Percentiles rank a stretch among this genome's conserved stretches.
Evolutionary conservation across 1,139 yeast genomes (phyloP).

Genomic region (Candida albicans): DNA sequence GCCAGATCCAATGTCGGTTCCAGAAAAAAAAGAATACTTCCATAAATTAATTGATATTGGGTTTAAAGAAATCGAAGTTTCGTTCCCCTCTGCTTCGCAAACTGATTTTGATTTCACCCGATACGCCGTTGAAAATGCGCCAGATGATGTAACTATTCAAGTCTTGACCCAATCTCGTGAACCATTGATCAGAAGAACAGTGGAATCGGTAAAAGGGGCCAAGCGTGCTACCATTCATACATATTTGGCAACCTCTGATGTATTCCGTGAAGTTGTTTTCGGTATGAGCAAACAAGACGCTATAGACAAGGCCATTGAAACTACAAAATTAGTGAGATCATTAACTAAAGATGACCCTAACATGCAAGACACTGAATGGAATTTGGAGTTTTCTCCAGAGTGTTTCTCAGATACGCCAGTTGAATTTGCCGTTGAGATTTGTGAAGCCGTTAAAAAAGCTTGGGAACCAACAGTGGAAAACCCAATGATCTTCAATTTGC

Average conservation of each 20-base stretch:
- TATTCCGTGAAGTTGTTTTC: conserved; percentile 89
- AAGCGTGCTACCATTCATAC: conserved; percentile 88
- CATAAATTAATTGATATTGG: conserved; percentile 85
- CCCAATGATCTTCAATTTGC: conserved; percentile 92
- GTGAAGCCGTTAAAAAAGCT: conserved; percentile 93
- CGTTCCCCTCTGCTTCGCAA: conserved; percentile 95
- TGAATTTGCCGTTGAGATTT: conserved; percentile 78
- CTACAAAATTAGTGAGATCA: conserved; percentile 74
- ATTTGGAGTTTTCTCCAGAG: conserved; percentile 93
- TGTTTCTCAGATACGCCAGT: conserved; percentile 88
- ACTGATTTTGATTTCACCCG: conserved; percentile 95
- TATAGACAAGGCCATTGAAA: conserved; percentile 74
- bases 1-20: conserved; percentile 95
- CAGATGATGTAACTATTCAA: conserved; percentile 89
- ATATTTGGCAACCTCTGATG: conserved; percentile 88
- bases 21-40: conserved; percentile 86
- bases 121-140: conserved; percentile 88
- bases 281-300: conserved; percentile 82
- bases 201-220: conserved; percentile 87
- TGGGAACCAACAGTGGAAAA: conserved; percentile 85
- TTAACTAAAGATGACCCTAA: conserved; percentile 87
- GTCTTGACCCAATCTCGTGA: conserved; percentile 92
- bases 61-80: conserved; percentile 94
- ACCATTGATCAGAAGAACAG: conserved; percentile 83
- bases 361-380: conserved; percentile 76